These are phyloP conservation scores for Yamadazyma sp. DNA, from an alignment of 1,139 yeast species.

Conservation along the genomic window DNA sequence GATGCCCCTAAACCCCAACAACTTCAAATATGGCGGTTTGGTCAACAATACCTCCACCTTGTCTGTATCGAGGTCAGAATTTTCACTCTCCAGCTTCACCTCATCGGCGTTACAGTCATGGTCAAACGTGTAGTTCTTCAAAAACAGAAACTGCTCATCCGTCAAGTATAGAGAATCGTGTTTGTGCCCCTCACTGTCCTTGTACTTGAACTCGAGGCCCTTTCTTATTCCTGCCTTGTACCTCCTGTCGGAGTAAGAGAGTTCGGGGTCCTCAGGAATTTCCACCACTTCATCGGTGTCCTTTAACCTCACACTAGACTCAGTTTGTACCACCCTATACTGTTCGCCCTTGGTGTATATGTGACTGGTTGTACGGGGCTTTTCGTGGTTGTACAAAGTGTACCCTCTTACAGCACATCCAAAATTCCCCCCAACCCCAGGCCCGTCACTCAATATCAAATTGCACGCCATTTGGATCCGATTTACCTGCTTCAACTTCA, in stretches of 20 bases:
- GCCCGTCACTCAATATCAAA: conserved; percentile 42
- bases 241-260: conserved; percentile 32
- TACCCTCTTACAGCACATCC: conserved; percentile 73
- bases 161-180: conserved; percentile 29
- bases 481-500: conserved; percentile 58
- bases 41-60: conserved; percentile 17
- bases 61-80: conserved; percentile 14
- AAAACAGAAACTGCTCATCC: conserved; percentile 27
- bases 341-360: conserved; percentile 53
- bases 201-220: conserved; percentile 24
- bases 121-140: conserved; percentile 38
- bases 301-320: conserved; percentile 25
- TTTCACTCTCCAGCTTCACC: background rate
- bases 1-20: conserved; percentile 65
- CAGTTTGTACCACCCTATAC: conserved; percentile 54
- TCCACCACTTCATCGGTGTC: conserved; percentile 22
- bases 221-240: conserved; percentile 36
- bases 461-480: conserved; percentile 65
- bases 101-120: conserved; percentile 20
- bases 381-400: conserved; percentile 58
- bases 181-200: conserved; percentile 26
- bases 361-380: conserved; percentile 34
- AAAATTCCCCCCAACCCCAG: conserved; percentile 39
- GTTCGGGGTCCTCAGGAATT: conserved; percentile 13
- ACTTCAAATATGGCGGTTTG: conserved; percentile 42